Conservation (phyloP, 106 monocot genomes). For the Acanthochlamys bracteata region DNA sequence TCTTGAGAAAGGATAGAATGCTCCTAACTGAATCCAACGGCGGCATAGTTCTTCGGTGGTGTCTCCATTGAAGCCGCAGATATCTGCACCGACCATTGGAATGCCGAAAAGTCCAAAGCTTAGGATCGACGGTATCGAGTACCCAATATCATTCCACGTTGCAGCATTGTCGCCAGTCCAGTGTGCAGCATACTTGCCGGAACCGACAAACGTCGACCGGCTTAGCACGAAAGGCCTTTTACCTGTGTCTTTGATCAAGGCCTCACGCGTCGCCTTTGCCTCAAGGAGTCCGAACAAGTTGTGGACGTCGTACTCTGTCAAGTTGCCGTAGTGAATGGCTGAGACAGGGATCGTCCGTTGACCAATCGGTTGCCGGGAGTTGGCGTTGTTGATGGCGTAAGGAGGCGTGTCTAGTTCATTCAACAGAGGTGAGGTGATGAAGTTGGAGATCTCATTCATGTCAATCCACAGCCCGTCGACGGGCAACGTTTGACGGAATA, state of each 20-base stretch:
- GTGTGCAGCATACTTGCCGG: constrained; percentile 59
- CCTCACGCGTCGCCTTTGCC: constrained; percentile 39
- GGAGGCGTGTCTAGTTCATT: constrained; percentile 46
- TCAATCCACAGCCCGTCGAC: constrained; percentile 83
- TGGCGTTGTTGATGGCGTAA: constrained; percentile 51
- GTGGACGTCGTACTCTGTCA: constrained; percentile 63
- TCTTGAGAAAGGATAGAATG: constrained; percentile 84
- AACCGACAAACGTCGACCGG: constrained; percentile 60
- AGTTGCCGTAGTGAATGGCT: constrained; percentile 42
- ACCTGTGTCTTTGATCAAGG: constrained; percentile 31
- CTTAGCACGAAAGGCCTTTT: constrained; percentile 62
- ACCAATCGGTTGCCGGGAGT: constrained; percentile 22
- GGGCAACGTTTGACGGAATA: constrained; percentile 36
- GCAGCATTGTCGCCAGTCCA: constrained; percentile 69
- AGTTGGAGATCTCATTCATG: constrained; percentile 84
- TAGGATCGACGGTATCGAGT: constrained; percentile 52
- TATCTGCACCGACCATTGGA: constrained; percentile 82
- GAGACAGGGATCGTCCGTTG: constrained; percentile 44
- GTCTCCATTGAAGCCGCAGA: constrained; percentile 52
- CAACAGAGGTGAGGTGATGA: constrained; percentile 30
- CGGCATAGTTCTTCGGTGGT: constrained; percentile 62
- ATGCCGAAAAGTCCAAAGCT: constrained; percentile 70
- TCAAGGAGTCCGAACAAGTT: constrained; percentile 59
- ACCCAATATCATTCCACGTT: constrained; percentile 49
- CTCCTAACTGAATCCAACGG: constrained; percentile 37